Percentiles rank a stretch among this genome's conserved stretches.
Evolutionary conservation across 257 asterid genomes (phyloP).

Genomic region (Solanum pennellii): DNA sequence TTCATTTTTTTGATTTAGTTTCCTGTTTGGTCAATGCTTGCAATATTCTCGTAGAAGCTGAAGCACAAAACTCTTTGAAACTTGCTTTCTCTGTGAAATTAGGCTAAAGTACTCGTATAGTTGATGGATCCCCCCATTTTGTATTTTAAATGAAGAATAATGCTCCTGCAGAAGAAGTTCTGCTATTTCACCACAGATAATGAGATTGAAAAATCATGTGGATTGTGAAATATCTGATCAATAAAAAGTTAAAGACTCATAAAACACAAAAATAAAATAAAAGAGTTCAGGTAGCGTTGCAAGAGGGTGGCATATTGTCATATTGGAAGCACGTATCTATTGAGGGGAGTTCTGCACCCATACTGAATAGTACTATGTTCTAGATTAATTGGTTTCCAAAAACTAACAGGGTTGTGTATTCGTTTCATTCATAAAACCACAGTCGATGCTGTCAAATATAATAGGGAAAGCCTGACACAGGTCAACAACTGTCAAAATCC

Average conservation of each 20-base stretch:
- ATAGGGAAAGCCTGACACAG: background rate
- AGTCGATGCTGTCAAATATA: background rate
- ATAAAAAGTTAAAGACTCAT: background rate
- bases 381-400: background rate
- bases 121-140: background rate
- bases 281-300: background rate
- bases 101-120: background rate
- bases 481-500: background rate
- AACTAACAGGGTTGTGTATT: background rate
- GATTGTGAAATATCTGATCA: background rate
- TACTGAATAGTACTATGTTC: background rate
- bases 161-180: background rate
- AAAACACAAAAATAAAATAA: background rate
- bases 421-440: background rate
- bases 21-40: background rate
- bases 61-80: background rate
- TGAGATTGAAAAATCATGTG: background rate
- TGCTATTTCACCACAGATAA: background rate
- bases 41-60: background rate
- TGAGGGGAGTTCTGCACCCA: background rate
- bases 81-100: background rate
- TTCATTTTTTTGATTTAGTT: background rate
- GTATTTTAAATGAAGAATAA: background rate
- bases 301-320: background rate
- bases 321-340: background rate